These are phyloP conservation scores for Clonostachys byssicola DNA, from an alignment of 2,329 filamentous ascomycete species.

Conservation along the genomic window DNA sequence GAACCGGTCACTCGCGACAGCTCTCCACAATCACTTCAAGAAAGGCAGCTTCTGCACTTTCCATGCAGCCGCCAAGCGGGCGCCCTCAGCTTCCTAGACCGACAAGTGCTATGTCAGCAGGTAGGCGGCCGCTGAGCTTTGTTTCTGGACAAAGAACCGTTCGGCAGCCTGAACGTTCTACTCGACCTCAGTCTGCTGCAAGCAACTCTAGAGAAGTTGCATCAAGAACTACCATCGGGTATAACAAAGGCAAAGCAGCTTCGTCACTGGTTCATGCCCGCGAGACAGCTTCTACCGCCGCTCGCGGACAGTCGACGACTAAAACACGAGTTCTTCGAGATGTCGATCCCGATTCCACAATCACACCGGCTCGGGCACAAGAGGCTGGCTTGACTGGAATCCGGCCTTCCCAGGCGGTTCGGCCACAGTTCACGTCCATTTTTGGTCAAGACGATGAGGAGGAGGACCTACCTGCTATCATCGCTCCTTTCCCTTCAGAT, in stretches of 20 bases:
- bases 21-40: conserved; percentile 32
- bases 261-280: conserved; percentile 36
- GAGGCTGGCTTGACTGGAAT: conserved; percentile 12
- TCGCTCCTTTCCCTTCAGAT: conserved; percentile 17
- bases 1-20: background rate
- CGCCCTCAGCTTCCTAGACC: conserved; percentile 5
- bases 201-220: conserved; percentile 59
- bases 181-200: conserved; percentile 46
- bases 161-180: conserved; percentile 31
- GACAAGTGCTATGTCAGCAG: background rate
- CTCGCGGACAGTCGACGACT: conserved; percentile 5
- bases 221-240: conserved; percentile 80
- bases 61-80: conserved; percentile 23
- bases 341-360: conserved; percentile 26
- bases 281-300: conserved; percentile 5
- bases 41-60: conserved; percentile 48
- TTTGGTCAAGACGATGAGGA: conserved; percentile 49
- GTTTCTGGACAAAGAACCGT: conserved; percentile 19
- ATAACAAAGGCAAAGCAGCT: conserved; percentile 68
- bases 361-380: conserved; percentile 37
- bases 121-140: conserved; percentile 19
- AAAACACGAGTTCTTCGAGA: conserved; percentile 6
- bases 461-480: conserved; percentile 18
- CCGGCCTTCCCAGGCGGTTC: conserved; percentile 16
- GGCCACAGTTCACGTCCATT: conserved; percentile 52